Conservation (phyloP, 805 yeast species). For the Hanseniaspora singularis region DNA sequence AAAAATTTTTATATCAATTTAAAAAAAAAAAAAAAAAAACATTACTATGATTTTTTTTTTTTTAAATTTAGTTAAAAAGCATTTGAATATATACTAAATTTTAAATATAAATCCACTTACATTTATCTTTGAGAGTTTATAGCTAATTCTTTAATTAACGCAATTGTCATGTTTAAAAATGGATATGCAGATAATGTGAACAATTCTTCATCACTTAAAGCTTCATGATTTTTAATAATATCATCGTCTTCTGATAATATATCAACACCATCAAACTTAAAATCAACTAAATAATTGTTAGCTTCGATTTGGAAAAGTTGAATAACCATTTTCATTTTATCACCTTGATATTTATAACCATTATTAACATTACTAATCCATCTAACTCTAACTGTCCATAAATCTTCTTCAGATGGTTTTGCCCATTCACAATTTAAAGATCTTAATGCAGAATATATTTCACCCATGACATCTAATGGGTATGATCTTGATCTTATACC, state of each 20-base stretch:
- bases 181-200: constrained; percentile 93
- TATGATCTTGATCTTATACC: constrained; percentile 93
- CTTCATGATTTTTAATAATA: constrained; percentile 22
- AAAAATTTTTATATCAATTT: too few species aligned
- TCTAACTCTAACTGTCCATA: constrained; percentile 91
- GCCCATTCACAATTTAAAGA: constrained; percentile 97
- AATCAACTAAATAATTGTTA: constrained; percentile 88
- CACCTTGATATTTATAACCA: constrained; percentile 50
- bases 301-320: constrained; percentile 93
- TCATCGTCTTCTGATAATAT: constrained; percentile 30
- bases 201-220: constrained; percentile 49
- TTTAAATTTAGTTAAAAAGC: too few species aligned
- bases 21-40: too few species aligned
- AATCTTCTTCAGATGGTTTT: constrained; percentile 82
- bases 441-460: constrained; percentile 84
- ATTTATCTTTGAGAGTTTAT: constrained; percentile 44
- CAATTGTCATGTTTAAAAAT: constrained; percentile 80
- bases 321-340: constrained; percentile 90
- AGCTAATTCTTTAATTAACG: constrained; percentile 90
- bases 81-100: too few species aligned
- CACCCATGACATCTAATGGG: constrained; percentile 98
- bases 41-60: too few species aligned
- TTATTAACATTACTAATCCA: constrained; percentile 37
- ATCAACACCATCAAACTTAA: constrained; percentile 97
- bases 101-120: too few species aligned